Percentiles rank a stretch among this genome's conserved stretches.
Evolutionary conservation across 1,139 yeast species (phyloP).

Genomic region (Geotrichum klebahnii): DNA sequence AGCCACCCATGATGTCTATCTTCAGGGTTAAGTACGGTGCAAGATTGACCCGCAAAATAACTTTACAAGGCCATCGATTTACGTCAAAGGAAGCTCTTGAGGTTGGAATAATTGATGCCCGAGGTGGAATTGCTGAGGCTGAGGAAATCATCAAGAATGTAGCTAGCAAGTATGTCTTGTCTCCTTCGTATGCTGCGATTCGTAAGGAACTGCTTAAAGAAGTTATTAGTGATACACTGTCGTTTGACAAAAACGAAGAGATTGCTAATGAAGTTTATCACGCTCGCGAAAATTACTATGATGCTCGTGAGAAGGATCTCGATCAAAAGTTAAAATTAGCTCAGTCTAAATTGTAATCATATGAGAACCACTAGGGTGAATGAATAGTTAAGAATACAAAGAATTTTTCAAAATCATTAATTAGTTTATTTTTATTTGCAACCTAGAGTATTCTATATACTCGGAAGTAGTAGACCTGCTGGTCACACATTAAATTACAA

Average conservation of each 20-base stretch:
- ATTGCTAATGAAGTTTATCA: neutral
- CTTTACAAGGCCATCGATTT: slow-evolving; percentile 38
- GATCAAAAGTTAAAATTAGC: slow-evolving; percentile 14
- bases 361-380: neutral
- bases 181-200: slow-evolving; percentile 36
- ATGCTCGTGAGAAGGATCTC: slow-evolving; percentile 14
- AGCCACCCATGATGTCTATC: slow-evolving; percentile 38
- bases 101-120: slow-evolving; percentile 34
- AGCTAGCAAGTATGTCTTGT: slow-evolving; percentile 25
- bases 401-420: too few species aligned
- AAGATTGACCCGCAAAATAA: slow-evolving; percentile 32
- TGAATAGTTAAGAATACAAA: neutral
- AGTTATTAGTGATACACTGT: slow-evolving; percentile 30
- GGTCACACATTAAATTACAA: too few species aligned
- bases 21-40: slow-evolving; percentile 37
- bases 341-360: slow-evolving; percentile 23
- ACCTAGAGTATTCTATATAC: too few species aligned
- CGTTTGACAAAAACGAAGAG: slow-evolving; percentile 17
- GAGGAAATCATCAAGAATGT: slow-evolving; percentile 31
- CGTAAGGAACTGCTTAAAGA: slow-evolving; percentile 35
- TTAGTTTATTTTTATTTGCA: neutral
- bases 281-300: slow-evolving; percentile 25
- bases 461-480: too few species aligned
- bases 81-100: slow-evolving; percentile 36
- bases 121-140: slow-evolving; percentile 37